Evolutionary conservation across 2,329 filamentous ascomycete species (phyloP), one percentile per base, ranked within the genome.

Genomic region (Fusarium globosum): DNA sequence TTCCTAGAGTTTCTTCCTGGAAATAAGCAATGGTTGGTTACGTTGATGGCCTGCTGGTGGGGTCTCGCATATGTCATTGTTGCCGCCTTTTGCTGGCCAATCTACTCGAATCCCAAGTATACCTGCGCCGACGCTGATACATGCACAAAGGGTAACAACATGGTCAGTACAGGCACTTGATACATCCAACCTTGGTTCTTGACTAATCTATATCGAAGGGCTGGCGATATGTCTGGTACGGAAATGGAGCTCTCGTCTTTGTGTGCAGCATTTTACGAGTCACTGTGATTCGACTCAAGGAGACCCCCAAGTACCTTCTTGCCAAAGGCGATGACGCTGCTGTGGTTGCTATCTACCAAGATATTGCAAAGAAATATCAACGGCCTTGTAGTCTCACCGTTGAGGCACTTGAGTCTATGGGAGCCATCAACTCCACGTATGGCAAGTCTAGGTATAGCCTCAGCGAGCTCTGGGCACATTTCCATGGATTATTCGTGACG

Each of bases 221-320:
- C n/a, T 59, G 56, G 56, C 33, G 56, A 23, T 51, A 51, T 38
- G n/a, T 59, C 23, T 51, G 33, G 56, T 59, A 51, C 12, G 43
- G 42, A 9, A 51, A 51, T 23, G 56, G 56, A 7, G 23, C 56
- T 20, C 42, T 59, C 4, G 43, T 51, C 7, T 51, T 59, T 13
- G 16, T 30, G 6, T 51, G 33, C 12, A 51, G 42, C 2, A 30
- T 59, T 20, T 2, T 59, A 12, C 56, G 56, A 39, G 43, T 59
- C 26, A 51, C 43, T 2, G 43, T 59, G 20, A 59, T 59, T 18
- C 43, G 43, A 21, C 43, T 59, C 16, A 49, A 38, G 7, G 56
- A 59, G 21, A 59, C 56, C 14, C 56, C 56, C 6, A 59, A 59
- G 43, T 59, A 51, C 18, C 33, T 39, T 8, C 23, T 59, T 9